Percentiles rank a stretch among this genome's conserved stretches.
Conservation (phyloP, 75 land plant species). For the Pinus albicaulis region DNA sequence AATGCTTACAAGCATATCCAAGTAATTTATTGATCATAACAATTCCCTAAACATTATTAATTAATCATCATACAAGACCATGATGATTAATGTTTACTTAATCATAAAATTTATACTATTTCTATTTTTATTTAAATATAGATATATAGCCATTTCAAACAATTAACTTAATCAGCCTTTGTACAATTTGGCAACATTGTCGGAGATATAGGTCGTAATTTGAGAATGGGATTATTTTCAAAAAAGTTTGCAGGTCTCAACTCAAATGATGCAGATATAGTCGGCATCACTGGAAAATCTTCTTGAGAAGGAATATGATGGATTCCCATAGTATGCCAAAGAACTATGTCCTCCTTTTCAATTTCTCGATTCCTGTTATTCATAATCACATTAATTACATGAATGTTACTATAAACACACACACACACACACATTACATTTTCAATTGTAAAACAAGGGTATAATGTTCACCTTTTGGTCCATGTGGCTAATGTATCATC, state of each 20-base stretch:
- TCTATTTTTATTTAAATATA: no score
- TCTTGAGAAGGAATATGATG: constrained; percentile 74
- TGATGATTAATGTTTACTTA: no score
- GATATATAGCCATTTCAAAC: no score
- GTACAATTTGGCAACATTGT: neutral
- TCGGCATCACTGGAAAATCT: constrained; percentile 66
- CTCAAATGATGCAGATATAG: constrained; percentile 37
- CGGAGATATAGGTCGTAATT: neutral
- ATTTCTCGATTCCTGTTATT: constrained; percentile 42
- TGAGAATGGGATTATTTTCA: constrained; percentile 49
- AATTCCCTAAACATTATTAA: no score
- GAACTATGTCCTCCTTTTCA: constrained; percentile 56
- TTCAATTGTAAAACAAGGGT: neutral
- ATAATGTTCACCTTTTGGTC: constrained; percentile 25
- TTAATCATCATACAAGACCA: no score
- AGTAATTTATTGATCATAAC: no score
- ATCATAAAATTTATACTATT: no score
- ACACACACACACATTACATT: no score
- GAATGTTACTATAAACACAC: no score
- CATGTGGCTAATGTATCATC: constrained; percentile 61
- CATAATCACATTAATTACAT: no score
- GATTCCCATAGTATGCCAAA: constrained; percentile 67
- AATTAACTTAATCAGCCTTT: neutral
- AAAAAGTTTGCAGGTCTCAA: constrained; percentile 64
- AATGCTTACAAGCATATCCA: no score